Evolutionary conservation across 2,329 filamentous ascomycete genomes (phyloP), one percentile per base, ranked within the genome.

Genomic region (Trichoderma koningiopsis): DNA sequence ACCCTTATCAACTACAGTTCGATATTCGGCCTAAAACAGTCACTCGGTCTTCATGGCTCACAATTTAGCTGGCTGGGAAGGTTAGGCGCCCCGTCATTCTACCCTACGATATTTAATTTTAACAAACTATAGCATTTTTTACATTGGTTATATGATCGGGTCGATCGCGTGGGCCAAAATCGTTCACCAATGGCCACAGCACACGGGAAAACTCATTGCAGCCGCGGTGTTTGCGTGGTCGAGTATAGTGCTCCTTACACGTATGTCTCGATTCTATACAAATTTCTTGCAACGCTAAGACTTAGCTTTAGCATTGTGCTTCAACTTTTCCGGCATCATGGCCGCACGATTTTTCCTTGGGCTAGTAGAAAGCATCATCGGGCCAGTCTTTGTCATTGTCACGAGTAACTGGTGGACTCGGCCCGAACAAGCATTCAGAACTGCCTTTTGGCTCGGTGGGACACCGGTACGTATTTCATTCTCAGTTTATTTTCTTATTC

Each of bases 381-480:
- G 57, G 5, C 57, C 57, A 43, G 57, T 60, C 22, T 60, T 60
- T 6, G 57, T 60, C 24, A 60, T 60, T n/a, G 57, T 60, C 35
- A 60, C 57, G 5, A 43, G 57, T 27, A 60, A 60, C 35, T 60
- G 57, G 57, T 60, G 57, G 57, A 60, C 57, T 43, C 57, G 57
- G 29, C 57, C 35, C 4, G 57, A 60, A 43, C 57, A 60, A 40
- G 57, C 57, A 11, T 60, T 60, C 14, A 60, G 57, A 5, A 60
- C 57, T 0, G 57, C n/a, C 16, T n/a, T 43, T n/a, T 43, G 40
- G 40, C 40, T 43, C 40, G 40, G 40, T 10, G 40, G 40, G 16
- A 43, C 40, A 43, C 40, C 40, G 6, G 40, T 43, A 43, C 6
- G 40, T 43, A 10, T 43, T n/a, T 1, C 1, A 19, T 10, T n/a